phyloP scores from a whole-genome alignment of 2,329 filamentous ascomycete genomes.

The Curvularia sp. region DNA sequence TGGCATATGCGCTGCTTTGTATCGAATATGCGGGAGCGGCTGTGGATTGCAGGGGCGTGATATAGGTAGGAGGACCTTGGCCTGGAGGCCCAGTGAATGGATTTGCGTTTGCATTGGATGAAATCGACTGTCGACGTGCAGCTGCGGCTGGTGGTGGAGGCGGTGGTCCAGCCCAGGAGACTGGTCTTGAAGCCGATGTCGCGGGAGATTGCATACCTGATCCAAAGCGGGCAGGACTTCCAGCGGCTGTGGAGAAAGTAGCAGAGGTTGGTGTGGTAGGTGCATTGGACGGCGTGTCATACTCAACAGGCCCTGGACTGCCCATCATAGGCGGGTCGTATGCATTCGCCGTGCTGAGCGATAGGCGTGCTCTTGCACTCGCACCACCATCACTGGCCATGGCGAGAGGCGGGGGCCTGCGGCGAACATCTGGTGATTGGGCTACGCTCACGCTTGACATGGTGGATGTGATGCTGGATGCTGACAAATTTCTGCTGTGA shows the following conservation, averaged over 20 bases:
- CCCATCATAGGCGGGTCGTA: slow-evolving; percentile 67
- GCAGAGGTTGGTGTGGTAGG: slow-evolving; percentile 85
- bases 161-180: slow-evolving; percentile 74
- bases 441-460: slow-evolving; percentile 69
- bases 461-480: slow-evolving; percentile 83
- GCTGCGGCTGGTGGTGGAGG: slow-evolving; percentile 54
- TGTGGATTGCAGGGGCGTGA: slow-evolving; percentile 63
- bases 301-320: slow-evolving; percentile 67
- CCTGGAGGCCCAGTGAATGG: slow-evolving; percentile 74
- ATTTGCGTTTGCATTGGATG: slow-evolving; percentile 70
- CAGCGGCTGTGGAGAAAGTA: slow-evolving; percentile 77
- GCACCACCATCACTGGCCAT: slow-evolving; percentile 73
- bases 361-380: slow-evolving; percentile 66
- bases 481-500: slow-evolving; percentile 83
- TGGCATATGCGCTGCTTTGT: slow-evolving; percentile 67
- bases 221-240: slow-evolving; percentile 74
- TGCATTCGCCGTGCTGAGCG: slow-evolving; percentile 65
- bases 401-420: slow-evolving; percentile 79
- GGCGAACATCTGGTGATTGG: slow-evolving; percentile 60
- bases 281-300: slow-evolving; percentile 71
- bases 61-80: slow-evolving; percentile 65
- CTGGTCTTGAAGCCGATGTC: slow-evolving; percentile 70
- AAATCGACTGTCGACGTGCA: slow-evolving; percentile 80
- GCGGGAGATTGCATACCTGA: slow-evolving; percentile 75
- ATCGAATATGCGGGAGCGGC: slow-evolving; percentile 61